A percentile compares a stretch with the other conserved stretches of the same genome.
phyloP scores from a whole-genome alignment of 768 basidiomycete genomes.

The Pisolithus albus region DNA sequence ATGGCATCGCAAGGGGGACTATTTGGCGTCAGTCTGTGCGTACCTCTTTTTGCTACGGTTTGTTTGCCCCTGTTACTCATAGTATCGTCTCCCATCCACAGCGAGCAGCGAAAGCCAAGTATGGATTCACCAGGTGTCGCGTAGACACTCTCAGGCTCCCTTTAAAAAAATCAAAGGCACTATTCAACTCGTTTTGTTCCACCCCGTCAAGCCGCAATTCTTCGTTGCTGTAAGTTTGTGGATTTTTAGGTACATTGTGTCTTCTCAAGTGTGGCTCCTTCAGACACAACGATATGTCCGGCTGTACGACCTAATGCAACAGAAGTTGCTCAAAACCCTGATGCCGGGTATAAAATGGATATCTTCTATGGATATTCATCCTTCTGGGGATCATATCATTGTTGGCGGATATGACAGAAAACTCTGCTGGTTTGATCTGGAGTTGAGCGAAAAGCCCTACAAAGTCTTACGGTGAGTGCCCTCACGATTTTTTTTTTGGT shows the following conservation, averaged over 20 bases:
- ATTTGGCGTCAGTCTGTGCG: constrained; percentile 91
- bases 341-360: constrained; percentile 97
- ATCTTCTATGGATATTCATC: constrained; percentile 94
- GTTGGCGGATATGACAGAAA: constrained; percentile 98
- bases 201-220: constrained; percentile 91
- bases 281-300: constrained; percentile 97
- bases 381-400: constrained; percentile 92
- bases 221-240: constrained; percentile 80
- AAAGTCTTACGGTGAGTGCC: constrained; percentile 74
- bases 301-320: constrained; percentile 90
- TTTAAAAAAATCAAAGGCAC: constrained; percentile 93
- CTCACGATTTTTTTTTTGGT: background rate
- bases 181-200: constrained; percentile 90
- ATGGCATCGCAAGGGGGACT: constrained; percentile 95
- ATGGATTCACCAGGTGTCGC: constrained; percentile 93
- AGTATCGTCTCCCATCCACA: constrained; percentile 21
- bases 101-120: constrained; percentile 70
- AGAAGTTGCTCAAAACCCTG: constrained; percentile 90
- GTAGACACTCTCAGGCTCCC: constrained; percentile 93
- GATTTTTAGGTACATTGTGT: constrained; percentile 7
- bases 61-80: constrained; percentile 5
- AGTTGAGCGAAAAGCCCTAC: constrained; percentile 94
- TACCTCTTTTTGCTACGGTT: constrained; percentile 15
- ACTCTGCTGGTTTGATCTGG: constrained; percentile 98
- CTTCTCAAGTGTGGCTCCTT: constrained; percentile 6